A percentile compares a stretch with the other conserved stretches of the same genome.
These are phyloP conservation scores for Wickerhamomyces pijperi DNA, from an alignment of 805 yeast species.

Conservation along the genomic window DNA sequence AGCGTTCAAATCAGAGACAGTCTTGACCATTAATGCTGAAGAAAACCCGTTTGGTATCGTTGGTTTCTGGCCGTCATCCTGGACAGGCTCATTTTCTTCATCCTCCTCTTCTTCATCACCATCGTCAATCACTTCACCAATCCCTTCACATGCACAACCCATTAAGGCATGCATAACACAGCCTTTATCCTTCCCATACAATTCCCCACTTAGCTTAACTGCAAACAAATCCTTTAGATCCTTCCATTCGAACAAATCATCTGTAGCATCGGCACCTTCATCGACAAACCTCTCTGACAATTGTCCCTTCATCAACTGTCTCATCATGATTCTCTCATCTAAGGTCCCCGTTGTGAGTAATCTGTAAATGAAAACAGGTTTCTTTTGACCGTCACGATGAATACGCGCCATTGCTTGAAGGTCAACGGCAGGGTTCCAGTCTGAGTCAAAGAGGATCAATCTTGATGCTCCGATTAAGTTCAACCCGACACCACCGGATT, in stretches of 20 bases:
- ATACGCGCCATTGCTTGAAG: constrained; percentile 92
- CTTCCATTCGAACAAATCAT: constrained; percentile 54
- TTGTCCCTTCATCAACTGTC: constrained; percentile 78
- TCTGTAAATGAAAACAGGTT: constrained; percentile 72
- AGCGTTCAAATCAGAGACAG: constrained; percentile 5
- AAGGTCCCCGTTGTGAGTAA: constrained; percentile 80
- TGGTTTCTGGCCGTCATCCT: neutral
- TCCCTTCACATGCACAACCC: constrained; percentile 50
- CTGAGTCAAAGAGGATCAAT: constrained; percentile 77
- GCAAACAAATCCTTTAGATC: constrained; percentile 73
- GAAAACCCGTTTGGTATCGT: constrained; percentile 30
- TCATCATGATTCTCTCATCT: constrained; percentile 88
- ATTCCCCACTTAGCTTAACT: constrained; percentile 20
- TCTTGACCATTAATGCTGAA: constrained; percentile 39
- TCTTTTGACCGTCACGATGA: constrained; percentile 85
- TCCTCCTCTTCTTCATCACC: constrained; percentile 8
- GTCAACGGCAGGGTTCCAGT: constrained; percentile 94
- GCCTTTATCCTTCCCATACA: constrained; percentile 21
- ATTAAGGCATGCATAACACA: constrained; percentile 75
- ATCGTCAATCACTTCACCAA: constrained; percentile 27
- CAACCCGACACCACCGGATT: constrained; percentile 90
- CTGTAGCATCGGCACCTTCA: constrained; percentile 30
- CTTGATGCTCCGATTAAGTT: constrained; percentile 87
- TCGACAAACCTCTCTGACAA: constrained; percentile 64
- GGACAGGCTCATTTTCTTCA: neutral